These are phyloP conservation scores for Harrya chromipes DNA, from an alignment of 768 basidiomycete species.

Conservation along the genomic window DNA sequence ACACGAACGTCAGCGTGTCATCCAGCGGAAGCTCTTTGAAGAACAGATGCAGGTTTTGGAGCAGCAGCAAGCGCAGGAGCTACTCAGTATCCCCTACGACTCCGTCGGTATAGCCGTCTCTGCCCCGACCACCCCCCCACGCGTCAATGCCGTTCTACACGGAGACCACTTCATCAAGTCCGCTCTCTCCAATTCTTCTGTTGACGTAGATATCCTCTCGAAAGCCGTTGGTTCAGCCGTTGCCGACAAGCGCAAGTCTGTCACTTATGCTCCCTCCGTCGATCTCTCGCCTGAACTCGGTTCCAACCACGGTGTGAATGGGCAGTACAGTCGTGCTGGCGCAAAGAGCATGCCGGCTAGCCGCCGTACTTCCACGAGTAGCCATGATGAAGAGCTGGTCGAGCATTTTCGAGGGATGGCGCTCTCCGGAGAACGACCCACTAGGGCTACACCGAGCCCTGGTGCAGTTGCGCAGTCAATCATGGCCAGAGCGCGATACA, in stretches of 20 bases:
- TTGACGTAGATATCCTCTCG: constrained; percentile 62
- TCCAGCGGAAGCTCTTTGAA: constrained; percentile 91
- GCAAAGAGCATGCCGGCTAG: constrained; percentile 94
- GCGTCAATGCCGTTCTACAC: constrained; percentile 68
- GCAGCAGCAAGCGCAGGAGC: constrained; percentile 84
- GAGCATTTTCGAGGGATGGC: constrained; percentile 71
- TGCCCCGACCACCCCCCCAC: constrained; percentile 84
- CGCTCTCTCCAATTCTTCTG: constrained; percentile 45
- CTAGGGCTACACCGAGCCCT: constrained; percentile 53
- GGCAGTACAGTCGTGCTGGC: constrained; percentile 66
- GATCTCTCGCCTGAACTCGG: constrained; percentile 69
- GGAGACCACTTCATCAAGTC: constrained; percentile 48
- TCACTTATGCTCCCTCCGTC: constrained; percentile 78
- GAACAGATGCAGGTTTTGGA: constrained; percentile 95
- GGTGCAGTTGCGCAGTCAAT: constrained; percentile 51
- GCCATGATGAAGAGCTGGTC: constrained; percentile 79
- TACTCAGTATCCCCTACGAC: constrained; percentile 73
- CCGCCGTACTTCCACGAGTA: constrained; percentile 84
- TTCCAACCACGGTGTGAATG: constrained; percentile 40
- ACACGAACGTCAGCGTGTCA: constrained; percentile 83
- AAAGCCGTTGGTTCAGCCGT: constrained; percentile 65
- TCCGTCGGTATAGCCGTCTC: constrained; percentile 72
- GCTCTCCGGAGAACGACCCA: constrained; percentile 60
- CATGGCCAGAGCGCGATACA: constrained; percentile 51
- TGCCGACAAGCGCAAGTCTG: constrained; percentile 81